Evolutionary conservation across 2,329 filamentous ascomycete species (phyloP).

Genomic region (Verticillium nubilum): DNA sequence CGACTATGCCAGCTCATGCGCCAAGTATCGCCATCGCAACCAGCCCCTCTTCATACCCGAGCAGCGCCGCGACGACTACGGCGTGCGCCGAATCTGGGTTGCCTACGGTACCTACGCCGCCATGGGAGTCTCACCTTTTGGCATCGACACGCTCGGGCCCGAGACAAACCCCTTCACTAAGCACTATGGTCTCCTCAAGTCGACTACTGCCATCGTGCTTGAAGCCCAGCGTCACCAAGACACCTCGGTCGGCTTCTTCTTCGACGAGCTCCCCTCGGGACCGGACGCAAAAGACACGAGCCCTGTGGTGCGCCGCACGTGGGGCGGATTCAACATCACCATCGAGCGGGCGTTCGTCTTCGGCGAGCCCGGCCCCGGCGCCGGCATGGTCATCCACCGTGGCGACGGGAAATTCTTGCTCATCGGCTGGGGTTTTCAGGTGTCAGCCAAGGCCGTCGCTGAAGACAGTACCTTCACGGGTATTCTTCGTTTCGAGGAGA

Average conservation of each 20-base stretch:
- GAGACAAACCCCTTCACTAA: conserved; percentile 18
- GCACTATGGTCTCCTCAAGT: conserved; percentile 28
- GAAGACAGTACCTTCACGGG: conserved; percentile 15
- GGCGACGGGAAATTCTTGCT: conserved; percentile 18
- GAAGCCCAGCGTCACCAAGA: conserved; percentile 28
- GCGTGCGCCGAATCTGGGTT: conserved; percentile 31
- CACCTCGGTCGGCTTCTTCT: conserved; percentile 24
- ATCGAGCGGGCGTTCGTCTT: conserved; percentile 25
- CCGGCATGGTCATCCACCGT: conserved; percentile 21
- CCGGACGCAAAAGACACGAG: conserved; percentile 13
- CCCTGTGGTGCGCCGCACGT: conserved; percentile 6
- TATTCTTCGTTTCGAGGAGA: conserved; percentile 19
- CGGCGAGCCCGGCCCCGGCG: conserved; percentile 20
- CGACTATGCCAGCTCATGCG: conserved; percentile 32
- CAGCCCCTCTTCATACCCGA: conserved; percentile 43
- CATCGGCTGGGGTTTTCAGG: conserved; percentile 19
- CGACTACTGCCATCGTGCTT: conserved; percentile 12
- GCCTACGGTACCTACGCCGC: conserved; percentile 25
- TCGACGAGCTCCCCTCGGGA: conserved; percentile 15
- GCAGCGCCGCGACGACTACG: conserved; percentile 37
- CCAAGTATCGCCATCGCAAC: conserved; percentile 29
- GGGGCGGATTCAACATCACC: conserved; percentile 19
- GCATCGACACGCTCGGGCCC: conserved; percentile 20
- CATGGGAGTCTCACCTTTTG: conserved; percentile 27
- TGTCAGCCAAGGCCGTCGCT: conserved; percentile 13